phyloP scores from a whole-genome alignment of 2,329 filamentous ascomycete genomes.

The Setomelanomma holmii region DNA sequence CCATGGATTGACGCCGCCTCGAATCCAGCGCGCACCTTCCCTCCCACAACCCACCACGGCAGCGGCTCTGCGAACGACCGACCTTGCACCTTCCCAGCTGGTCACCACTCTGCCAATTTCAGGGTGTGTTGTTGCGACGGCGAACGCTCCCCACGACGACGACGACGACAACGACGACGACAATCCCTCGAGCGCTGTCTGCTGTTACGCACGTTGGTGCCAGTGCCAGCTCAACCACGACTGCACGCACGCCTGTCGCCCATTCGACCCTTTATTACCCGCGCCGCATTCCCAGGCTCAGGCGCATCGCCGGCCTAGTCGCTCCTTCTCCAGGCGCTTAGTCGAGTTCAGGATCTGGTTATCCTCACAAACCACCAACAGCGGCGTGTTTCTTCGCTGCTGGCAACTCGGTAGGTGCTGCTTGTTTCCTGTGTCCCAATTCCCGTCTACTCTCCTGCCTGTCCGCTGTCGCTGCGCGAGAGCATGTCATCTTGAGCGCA shows the following conservation, averaged over 20 bases:
- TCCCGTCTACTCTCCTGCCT: conserved; percentile 8
- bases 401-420: conserved; percentile 43
- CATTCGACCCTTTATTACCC: conserved; percentile 25
- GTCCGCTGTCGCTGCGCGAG: conserved; percentile 1
- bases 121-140: not conserved
- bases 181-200: not conserved
- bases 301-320: conserved; percentile 47
- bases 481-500: conserved; percentile 9
- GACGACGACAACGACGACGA: conserved; percentile 1
- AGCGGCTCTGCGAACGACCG: conserved; percentile 21
- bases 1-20: not conserved
- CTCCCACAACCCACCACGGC: conserved; percentile 21
- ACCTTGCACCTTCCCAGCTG: not conserved
- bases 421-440: conserved; percentile 23
- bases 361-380: conserved; percentile 48
- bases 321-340: conserved; percentile 50
- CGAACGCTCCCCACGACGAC: not conserved
- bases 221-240: too few species aligned
- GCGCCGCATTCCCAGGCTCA: conserved; percentile 32
- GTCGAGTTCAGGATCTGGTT: conserved; percentile 48
- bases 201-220: not conserved
- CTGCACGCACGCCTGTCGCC: conserved; percentile 6
- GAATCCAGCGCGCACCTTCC: conserved; percentile 17
- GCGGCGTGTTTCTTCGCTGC: conserved; percentile 27
- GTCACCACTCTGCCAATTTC: conserved; percentile 4